phyloP scores from a whole-genome alignment of 345 rosid species.

The Syzygium oleosum region DNA sequence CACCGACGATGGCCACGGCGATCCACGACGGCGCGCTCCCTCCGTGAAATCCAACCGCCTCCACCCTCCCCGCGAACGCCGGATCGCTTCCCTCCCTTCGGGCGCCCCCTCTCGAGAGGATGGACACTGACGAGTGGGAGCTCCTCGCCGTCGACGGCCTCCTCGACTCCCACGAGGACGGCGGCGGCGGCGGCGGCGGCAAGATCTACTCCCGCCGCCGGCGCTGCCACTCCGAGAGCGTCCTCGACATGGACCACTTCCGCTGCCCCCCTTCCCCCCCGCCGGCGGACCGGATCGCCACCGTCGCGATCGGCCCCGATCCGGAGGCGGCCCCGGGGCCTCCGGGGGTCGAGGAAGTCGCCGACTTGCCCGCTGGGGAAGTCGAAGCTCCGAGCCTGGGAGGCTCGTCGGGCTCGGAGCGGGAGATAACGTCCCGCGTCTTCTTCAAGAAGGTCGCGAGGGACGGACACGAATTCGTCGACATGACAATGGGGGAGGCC shows the following conservation, averaged over 20 bases:
- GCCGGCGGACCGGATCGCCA: slow-evolving; percentile 27
- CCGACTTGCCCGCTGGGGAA: slow-evolving; percentile 1
- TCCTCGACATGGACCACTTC: slow-evolving; percentile 49
- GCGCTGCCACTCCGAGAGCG: slow-evolving; percentile 13
- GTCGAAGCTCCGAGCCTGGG: slow-evolving; percentile 1
- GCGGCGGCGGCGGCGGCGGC: slow-evolving; percentile 11
- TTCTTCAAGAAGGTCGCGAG: slow-evolving; percentile 68
- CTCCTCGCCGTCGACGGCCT: slow-evolving; percentile 44
- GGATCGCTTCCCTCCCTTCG: background rate
- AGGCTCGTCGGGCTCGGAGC: slow-evolving; percentile 19
- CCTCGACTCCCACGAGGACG: slow-evolving; percentile 37
- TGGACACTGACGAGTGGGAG: slow-evolving; percentile 95
- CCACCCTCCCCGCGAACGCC: background rate
- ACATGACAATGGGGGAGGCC: slow-evolving; percentile 66
- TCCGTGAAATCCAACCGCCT: background rate
- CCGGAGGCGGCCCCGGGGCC: slow-evolving; percentile 13
- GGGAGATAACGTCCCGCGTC: slow-evolving; percentile 38
- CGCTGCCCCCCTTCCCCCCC: slow-evolving; percentile 14
- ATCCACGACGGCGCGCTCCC: background rate
- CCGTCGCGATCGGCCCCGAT: slow-evolving; percentile 52
- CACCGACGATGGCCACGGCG: background rate
- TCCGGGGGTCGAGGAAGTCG: slow-evolving; percentile 23
- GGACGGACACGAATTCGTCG: slow-evolving; percentile 82
- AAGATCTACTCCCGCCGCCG: slow-evolving; percentile 16
- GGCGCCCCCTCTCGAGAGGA: background rate